Evolutionary conservation across 805 yeast species (phyloP).

Genomic region (Candida nanaspora): DNA sequence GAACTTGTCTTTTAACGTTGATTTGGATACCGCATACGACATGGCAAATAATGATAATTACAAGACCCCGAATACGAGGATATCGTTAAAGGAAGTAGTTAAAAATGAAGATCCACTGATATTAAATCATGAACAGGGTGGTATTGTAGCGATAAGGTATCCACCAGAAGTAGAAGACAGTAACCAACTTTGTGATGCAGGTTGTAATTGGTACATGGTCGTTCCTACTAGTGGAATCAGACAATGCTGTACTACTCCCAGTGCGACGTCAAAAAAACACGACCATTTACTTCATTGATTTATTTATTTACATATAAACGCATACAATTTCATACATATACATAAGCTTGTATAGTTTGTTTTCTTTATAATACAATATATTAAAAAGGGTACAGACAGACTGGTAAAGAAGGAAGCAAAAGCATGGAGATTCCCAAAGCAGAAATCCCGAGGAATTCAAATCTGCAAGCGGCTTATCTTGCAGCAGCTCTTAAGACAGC

Average conservation of each 20-base stretch:
- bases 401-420: too few species aligned
- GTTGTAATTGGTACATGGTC: neutral
- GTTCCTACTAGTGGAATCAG: neutral
- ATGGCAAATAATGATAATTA: neutral
- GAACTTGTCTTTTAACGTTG: neutral
- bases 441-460: too few species aligned
- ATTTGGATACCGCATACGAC: neutral
- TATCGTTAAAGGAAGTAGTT: neutral
- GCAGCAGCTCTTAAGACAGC: too few species aligned
- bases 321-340: too few species aligned
- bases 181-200: neutral
- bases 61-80: neutral
- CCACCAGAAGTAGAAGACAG: neutral
- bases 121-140: neutral
- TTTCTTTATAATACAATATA: too few species aligned
- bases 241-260: neutral
- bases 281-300: neutral
- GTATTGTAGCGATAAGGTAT: neutral
- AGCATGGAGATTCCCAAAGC: too few species aligned
- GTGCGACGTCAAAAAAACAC: neutral
- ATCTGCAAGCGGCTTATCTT: too few species aligned
- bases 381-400: too few species aligned
- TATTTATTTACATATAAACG: too few species aligned
- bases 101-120: neutral
- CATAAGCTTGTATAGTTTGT: too few species aligned